phyloP scores from a whole-genome alignment of 257 asterid species.

The Lithospermum erythrorhizon region DNA sequence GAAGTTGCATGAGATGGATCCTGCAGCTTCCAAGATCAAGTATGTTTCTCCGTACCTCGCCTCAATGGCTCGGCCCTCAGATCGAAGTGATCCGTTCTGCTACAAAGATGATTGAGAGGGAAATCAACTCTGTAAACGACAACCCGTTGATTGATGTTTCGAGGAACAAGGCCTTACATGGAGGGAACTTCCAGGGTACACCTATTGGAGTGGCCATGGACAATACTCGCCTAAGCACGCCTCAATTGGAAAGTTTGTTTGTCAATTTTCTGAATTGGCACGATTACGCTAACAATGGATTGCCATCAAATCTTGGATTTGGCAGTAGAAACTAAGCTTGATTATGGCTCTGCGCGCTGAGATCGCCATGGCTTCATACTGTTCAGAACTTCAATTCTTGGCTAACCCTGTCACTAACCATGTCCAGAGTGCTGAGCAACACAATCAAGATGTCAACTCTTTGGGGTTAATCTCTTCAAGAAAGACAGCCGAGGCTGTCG shows the following conservation, averaged over 20 bases:
- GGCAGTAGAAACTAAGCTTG: conserved; percentile 42
- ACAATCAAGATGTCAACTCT: conserved; percentile 48
- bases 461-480: conserved; percentile 39
- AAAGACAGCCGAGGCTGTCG: conserved; percentile 36
- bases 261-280: conserved; percentile 42
- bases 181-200: conserved; percentile 47
- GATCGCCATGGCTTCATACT: conserved; percentile 44
- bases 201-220: conserved; percentile 51
- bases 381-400: conserved; percentile 39
- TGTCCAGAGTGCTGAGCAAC: conserved; percentile 48
- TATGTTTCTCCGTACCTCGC: conserved; percentile 39
- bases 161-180: conserved; percentile 40
- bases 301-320: conserved; percentile 37
- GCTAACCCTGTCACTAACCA: conserved; percentile 42
- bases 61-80: conserved; percentile 49
- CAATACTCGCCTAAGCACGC: conserved; percentile 35
- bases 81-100: conserved; percentile 41
- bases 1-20: conserved; percentile 33
- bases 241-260: conserved; percentile 37
- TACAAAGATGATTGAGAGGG: conserved; percentile 46
- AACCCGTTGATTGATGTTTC: conserved; percentile 44
- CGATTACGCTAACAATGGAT: conserved; percentile 35
- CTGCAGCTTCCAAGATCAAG: conserved; percentile 37
- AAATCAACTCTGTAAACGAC: conserved; percentile 44
- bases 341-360: conserved; percentile 44